phyloP scores from a whole-genome alignment of 768 basidiomycete species.

The Hericium rajendrae region DNA sequence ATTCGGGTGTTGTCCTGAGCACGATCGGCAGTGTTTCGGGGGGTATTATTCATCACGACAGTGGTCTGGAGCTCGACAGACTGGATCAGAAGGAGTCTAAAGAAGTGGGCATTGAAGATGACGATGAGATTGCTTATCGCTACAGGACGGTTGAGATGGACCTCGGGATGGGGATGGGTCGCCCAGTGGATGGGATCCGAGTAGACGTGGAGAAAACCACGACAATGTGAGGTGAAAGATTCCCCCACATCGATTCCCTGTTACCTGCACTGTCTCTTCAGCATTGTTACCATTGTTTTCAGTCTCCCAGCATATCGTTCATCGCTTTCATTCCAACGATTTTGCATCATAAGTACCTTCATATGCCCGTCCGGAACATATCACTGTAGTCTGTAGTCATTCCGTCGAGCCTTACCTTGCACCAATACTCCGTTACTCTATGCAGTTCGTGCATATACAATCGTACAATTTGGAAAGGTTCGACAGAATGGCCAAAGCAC shows the following conservation, averaged over 20 bases:
- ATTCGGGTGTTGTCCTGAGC: constrained; percentile 10
- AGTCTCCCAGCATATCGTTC: too few species aligned
- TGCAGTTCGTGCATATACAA: too few species aligned
- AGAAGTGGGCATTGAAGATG: constrained; percentile 25
- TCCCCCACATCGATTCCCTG: not conserved
- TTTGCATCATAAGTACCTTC: too few species aligned
- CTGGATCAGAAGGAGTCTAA: constrained; percentile 16
- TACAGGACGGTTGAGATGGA: constrained; percentile 13
- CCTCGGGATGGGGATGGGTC: constrained; percentile 5
- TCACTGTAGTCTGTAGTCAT: too few species aligned
- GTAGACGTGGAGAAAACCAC: constrained; percentile 57
- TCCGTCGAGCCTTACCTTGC: too few species aligned
- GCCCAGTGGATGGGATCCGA: constrained; percentile 31
- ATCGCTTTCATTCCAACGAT: too few species aligned
- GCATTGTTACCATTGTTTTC: not conserved
- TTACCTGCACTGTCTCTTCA: not conserved
- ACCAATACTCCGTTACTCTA: too few species aligned
- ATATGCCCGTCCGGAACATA: too few species aligned
- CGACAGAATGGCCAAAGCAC: too few species aligned
- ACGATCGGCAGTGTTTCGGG: constrained; percentile 12
- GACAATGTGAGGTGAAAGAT: constrained; percentile 27
- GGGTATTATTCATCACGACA: constrained; percentile 2
- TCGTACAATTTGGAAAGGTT: too few species aligned
- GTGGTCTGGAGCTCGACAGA: constrained; percentile 11
- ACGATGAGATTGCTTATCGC: constrained; percentile 15